Base-by-base conservation (phyloP, 768 basidiomycete genomes). In the Amanita exitialis region DNA sequence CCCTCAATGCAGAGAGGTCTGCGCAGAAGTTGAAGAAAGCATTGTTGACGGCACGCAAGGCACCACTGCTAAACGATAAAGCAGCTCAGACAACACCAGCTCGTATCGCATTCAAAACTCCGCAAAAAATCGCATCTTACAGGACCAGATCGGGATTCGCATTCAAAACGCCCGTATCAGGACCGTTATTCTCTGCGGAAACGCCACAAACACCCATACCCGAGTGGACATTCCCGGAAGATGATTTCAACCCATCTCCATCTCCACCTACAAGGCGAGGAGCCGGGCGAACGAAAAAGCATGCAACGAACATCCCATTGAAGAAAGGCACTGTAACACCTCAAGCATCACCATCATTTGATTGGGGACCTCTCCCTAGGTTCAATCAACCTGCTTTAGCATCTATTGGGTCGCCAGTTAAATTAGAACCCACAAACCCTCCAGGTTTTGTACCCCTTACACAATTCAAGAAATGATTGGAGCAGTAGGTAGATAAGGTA, bases 1-100 rank as follows among this genome's bases (percentile, higher is more conserved):
- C 90, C 20, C 69, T 93, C 43, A 86, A 88, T 53, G 83, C 87
- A 0, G 90, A 92, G 64, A 73, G 85, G 27, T 78, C 84, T 5
- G 84, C 84, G 1, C 76, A 78, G 45, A 76, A 71, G 53, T 71
- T 92, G 50, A 91, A 90, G 65, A 71, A 71, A 4, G 82, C 82
- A 0, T 69, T 92, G 7, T 64, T 90, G 20, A 61, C 69, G 5
- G 73, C 72, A 1, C 77, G 88, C 30, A 73, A 72, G 50, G 73
- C 80, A 54, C 89, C 90, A 0, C 64, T 86, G 32, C 64, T 90
- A 36, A 90, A 87, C 59, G 76, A 67, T 5, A 76, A 71, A 49
- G 81, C 76, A 2, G 62, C 62, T 3, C 44, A 61, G 10, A 65
- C 69, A 8, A 64, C 69, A 7, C 59, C 66, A 13, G 63, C 72